phyloP scores from a whole-genome alignment of 768 basidiomycete species.

The Kwoniella mangroviensis region DNA sequence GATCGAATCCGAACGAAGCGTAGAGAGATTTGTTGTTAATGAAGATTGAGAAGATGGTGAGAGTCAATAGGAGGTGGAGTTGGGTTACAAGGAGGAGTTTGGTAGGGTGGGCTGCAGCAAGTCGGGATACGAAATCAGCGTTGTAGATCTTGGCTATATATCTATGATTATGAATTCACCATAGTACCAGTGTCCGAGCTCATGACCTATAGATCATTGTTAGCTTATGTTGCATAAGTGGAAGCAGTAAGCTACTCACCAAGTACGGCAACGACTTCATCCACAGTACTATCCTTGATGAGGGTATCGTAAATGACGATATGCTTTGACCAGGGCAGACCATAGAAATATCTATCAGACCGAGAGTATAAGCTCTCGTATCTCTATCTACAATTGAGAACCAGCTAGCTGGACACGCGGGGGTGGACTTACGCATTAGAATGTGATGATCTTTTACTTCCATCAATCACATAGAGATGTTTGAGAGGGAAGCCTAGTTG shows the following conservation, averaged over 20 bases:
- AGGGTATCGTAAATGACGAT: constrained; percentile 95
- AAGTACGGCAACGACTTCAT: constrained; percentile 96
- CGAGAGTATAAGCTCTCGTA: not conserved
- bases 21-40: constrained; percentile 58
- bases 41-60: constrained; percentile 57
- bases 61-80: constrained; percentile 80
- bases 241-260: too few relatives aligned
- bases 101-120: constrained; percentile 70
- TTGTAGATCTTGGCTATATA: not conserved
- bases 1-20: constrained; percentile 55
- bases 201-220: constrained; percentile 67
- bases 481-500: constrained; percentile 91
- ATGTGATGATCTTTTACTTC: constrained; percentile 92
- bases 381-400: too few relatives aligned
- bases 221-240: too few relatives aligned
- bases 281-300: constrained; percentile 84
- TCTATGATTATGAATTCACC: constrained; percentile 41
- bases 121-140: not conserved
- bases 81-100: constrained; percentile 87
- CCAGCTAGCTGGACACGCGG: not conserved
- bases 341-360: constrained; percentile 81
- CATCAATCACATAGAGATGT: constrained; percentile 95
- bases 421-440: constrained; percentile 67
- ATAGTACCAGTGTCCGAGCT: constrained; percentile 95
- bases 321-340: constrained; percentile 73